phyloP scores from a whole-genome alignment of 1,284 basidiomycete genomes.

The Hymenochaete sp. region DNA sequence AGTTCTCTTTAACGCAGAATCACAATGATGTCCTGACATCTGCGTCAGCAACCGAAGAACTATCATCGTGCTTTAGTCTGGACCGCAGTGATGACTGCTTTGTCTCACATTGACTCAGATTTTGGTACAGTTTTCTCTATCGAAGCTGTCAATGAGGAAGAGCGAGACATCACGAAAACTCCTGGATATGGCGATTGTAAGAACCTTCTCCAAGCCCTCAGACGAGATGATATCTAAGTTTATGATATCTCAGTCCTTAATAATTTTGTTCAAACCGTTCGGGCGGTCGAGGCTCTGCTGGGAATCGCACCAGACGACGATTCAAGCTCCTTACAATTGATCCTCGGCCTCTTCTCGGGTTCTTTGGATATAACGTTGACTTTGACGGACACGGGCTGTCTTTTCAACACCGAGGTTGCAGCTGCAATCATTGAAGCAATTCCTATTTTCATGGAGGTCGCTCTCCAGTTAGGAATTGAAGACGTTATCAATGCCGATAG shows the following conservation, averaged over 20 bases:
- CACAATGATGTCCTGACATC: background rate
- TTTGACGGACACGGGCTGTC: background rate
- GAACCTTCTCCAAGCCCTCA: slow-evolving; percentile 16
- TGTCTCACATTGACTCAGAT: slow-evolving; percentile 58
- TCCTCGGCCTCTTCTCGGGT: slow-evolving; percentile 17
- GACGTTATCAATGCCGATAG: slow-evolving; percentile 25
- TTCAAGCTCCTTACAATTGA: slow-evolving; percentile 3
- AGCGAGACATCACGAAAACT: slow-evolving; percentile 55
- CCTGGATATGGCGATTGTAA: slow-evolving; percentile 62
- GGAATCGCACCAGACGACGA: slow-evolving; percentile 34
- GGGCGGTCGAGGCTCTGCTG: slow-evolving; percentile 52
- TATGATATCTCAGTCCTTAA: slow-evolving; percentile 47
- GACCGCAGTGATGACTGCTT: slow-evolving; percentile 67
- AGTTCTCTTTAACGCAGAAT: slow-evolving; percentile 20
- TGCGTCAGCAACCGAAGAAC: slow-evolving; percentile 50
- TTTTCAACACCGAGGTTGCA: slow-evolving; percentile 28
- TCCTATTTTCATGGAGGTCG: slow-evolving; percentile 41
- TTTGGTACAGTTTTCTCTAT: slow-evolving; percentile 63
- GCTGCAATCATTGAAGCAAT: slow-evolving; percentile 38
- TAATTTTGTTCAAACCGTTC: slow-evolving; percentile 59
- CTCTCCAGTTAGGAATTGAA: slow-evolving; percentile 28
- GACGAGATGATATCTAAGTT: background rate
- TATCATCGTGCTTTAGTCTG: slow-evolving; percentile 68
- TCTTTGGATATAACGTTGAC: slow-evolving; percentile 14
- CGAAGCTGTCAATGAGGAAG: slow-evolving; percentile 69